These are phyloP conservation scores for Salix exigua DNA, from an alignment of 345 rosid species.

Conservation along the genomic window DNA sequence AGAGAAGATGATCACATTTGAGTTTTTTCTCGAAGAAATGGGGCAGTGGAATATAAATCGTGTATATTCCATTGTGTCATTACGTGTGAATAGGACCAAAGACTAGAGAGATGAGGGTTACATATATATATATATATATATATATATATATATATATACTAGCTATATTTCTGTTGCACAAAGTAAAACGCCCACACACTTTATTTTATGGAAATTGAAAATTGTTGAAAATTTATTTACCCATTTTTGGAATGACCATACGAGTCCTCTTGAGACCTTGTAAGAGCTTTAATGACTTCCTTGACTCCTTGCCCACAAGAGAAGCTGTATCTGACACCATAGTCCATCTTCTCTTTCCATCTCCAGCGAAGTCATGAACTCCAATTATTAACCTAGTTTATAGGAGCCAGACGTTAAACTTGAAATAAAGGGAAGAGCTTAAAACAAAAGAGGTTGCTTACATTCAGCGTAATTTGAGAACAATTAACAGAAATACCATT, in stretches of 20 bases:
- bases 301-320: constrained; percentile 61
- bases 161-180: no score
- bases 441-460: constrained; percentile 37
- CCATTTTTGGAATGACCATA: constrained; percentile 64
- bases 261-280: constrained; percentile 81
- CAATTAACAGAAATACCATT: no score
- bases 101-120: no score
- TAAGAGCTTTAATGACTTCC: constrained; percentile 66
- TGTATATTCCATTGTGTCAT: no score
- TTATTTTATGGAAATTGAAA: background rate
- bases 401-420: background rate
- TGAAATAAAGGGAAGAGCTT: no score
- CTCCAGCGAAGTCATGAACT: constrained; percentile 24
- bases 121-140: no score
- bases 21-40: no score
- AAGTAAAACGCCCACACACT: no score
- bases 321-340: constrained; percentile 68
- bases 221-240: constrained; percentile 32
- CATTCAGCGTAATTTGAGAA: constrained; percentile 19
- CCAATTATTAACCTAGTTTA: background rate
- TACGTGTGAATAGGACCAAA: no score
- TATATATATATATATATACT: no score
- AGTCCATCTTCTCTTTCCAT: constrained; percentile 58
- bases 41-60: no score
- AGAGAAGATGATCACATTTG: no score